Evolutionary conservation across 1,284 basidiomycete genomes (phyloP).

Genomic region (Anthracocystis setariae): DNA sequence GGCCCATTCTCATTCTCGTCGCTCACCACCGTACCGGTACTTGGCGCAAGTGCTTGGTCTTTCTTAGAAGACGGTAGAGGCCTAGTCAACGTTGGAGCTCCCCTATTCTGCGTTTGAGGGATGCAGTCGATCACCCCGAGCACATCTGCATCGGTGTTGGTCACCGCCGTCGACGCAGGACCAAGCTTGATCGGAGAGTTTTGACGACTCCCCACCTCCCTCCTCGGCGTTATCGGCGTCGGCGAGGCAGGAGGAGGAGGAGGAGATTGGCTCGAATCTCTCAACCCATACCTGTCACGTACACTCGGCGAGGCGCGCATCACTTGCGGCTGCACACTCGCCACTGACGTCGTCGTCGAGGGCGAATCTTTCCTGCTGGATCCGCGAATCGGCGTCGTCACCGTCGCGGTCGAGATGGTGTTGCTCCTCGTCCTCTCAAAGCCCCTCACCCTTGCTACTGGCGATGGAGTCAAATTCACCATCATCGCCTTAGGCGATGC

Average conservation of each 20-base stretch:
- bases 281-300: constrained; percentile 23
- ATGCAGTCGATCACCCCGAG: constrained; percentile 35
- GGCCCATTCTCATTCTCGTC: constrained; percentile 8
- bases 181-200: constrained; percentile 12
- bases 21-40: not conserved
- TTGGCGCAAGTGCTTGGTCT: not conserved
- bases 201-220: constrained; percentile 1
- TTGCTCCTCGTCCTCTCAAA: constrained; percentile 25
- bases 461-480: constrained; percentile 18
- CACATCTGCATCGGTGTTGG: constrained; percentile 30
- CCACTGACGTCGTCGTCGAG: not conserved
- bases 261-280: constrained; percentile 23
- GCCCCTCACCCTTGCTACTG: constrained; percentile 16
- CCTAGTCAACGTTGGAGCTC: not conserved
- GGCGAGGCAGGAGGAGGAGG: constrained; percentile 1
- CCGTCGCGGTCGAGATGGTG: constrained; percentile 12
- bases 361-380: too few species aligned
- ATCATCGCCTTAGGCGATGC: constrained; percentile 31
- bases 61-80: not conserved
- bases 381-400: constrained; percentile 2
- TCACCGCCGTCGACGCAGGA: not conserved
- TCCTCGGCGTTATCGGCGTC: too few species aligned
- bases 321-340: constrained; percentile 13
- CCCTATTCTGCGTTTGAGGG: constrained; percentile 12
- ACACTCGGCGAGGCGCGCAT: constrained; percentile 32